Conservation (phyloP, 192 early-diverging fungal genomes). For the Mortierella hygrophila region DNA sequence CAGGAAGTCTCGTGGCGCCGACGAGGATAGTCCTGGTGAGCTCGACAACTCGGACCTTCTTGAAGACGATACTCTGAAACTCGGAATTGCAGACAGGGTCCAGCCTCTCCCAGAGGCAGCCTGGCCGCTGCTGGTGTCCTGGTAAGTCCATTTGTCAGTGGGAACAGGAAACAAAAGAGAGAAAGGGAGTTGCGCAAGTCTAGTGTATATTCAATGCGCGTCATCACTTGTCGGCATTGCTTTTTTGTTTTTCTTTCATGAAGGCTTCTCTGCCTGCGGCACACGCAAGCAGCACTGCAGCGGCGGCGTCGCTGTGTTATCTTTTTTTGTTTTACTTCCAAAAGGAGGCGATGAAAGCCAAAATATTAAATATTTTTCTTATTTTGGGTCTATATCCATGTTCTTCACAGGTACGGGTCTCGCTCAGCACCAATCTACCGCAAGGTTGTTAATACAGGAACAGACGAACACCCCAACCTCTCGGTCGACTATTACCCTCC, state of each 20-base stretch:
- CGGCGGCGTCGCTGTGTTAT: not conserved
- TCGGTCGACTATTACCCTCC: conserved; percentile 60
- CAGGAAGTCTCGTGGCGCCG: conserved; percentile 36
- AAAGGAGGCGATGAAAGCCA: conserved; percentile 18
- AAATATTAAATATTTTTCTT: conserved; percentile 39
- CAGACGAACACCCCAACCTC: conserved; percentile 20
- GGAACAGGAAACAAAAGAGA: not conserved
- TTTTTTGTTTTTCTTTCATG: not conserved
- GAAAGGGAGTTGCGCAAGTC: not conserved
- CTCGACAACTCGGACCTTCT: conserved; percentile 63
- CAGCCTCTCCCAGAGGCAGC: conserved; percentile 59
- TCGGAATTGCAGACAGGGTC: conserved; percentile 47
- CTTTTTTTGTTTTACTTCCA: not conserved
- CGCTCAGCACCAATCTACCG: conserved; percentile 55
- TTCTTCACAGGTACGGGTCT: conserved; percentile 56
- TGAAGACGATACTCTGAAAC: conserved; percentile 51
- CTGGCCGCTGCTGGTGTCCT: conserved; percentile 61
- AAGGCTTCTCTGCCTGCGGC: not conserved
- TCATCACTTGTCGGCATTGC: not conserved
- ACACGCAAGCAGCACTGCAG: not conserved
- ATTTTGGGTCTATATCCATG: conserved; percentile 20
- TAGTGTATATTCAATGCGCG: not conserved
- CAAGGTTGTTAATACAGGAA: conserved; percentile 41
- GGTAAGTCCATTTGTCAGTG: conserved; percentile 52
- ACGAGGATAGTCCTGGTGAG: conserved; percentile 45